Evolutionary conservation across 1,284 basidiomycete genomes (phyloP).

Genomic region (Ganoderma sinense): DNA sequence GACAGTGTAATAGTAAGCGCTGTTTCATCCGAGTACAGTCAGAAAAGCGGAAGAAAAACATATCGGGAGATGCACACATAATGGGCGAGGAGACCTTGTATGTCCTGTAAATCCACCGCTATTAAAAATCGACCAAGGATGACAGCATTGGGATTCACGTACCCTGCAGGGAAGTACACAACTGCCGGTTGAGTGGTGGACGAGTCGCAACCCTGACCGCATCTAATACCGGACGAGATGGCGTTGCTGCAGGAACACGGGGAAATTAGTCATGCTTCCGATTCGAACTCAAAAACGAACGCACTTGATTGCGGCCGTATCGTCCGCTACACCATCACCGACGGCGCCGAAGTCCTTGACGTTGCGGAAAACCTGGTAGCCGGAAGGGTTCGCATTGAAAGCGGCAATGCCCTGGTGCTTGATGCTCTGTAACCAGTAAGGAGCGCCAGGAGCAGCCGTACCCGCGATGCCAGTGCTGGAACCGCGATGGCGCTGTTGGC

Average conservation of each 20-base stretch:
- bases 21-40: not conserved
- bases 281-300: constrained; percentile 10
- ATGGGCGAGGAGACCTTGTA: constrained; percentile 72
- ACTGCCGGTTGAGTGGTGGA: constrained; percentile 54
- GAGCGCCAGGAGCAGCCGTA: constrained; percentile 58
- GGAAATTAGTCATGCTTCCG: not conserved
- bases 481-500: constrained; percentile 37
- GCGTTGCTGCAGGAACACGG: constrained; percentile 49
- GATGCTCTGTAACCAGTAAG: constrained; percentile 78
- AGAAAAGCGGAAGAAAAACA: not conserved
- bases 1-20: constrained; percentile 71
- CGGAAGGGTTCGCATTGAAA: constrained; percentile 59
- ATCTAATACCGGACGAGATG: constrained; percentile 62
- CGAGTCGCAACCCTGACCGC: constrained; percentile 57
- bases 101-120: constrained; percentile 46
- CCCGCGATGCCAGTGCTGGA: constrained; percentile 49
- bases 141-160: not conserved
- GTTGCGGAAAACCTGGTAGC: constrained; percentile 79
- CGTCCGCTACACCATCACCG: constrained; percentile 75
- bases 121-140: constrained; percentile 6
- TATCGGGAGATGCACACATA: constrained; percentile 36
- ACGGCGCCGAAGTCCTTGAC: constrained; percentile 71
- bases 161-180: constrained; percentile 62
- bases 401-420: constrained; percentile 69
- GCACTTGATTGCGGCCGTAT: constrained; percentile 75